Evolutionary conservation across 768 basidiomycete species (phyloP).

Genomic region (Hydnum rufescens): DNA sequence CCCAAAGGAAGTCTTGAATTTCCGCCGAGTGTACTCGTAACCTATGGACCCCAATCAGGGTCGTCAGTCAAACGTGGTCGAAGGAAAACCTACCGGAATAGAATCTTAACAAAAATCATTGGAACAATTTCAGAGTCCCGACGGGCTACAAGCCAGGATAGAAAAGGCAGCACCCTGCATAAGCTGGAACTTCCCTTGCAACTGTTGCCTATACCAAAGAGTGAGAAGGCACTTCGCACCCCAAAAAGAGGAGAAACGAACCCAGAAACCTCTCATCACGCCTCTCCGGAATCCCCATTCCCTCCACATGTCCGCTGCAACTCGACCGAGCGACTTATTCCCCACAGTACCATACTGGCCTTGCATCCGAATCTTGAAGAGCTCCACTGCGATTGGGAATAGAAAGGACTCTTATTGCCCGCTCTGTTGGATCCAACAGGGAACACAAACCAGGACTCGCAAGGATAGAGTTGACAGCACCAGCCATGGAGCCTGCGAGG

Average conservation of each 20-base stretch:
- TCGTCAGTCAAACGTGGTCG: conserved; percentile 4
- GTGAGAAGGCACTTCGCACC: background rate
- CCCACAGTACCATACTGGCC: conserved; percentile 70
- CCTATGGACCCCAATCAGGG: conserved; percentile 31
- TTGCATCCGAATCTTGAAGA: conserved; percentile 98
- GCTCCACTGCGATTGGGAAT: conserved; percentile 41
- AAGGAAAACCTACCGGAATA: conserved; percentile 34
- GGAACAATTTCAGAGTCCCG: background rate
- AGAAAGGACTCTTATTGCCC: background rate
- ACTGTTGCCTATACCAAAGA: conserved; percentile 48
- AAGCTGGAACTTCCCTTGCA: conserved; percentile 85
- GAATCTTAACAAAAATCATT: conserved; percentile 27
- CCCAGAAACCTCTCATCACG: conserved; percentile 96
- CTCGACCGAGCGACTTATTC: conserved; percentile 55
- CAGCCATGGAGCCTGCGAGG: conserved; percentile 78
- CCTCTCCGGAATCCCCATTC: conserved; percentile 75
- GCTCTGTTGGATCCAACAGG: background rate
- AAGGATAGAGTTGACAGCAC: conserved; percentile 72
- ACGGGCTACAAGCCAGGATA: background rate
- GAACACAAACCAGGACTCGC: conserved; percentile 56
- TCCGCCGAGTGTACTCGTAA: conserved; percentile 77
- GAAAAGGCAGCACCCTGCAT: conserved; percentile 51
- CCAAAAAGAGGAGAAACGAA: conserved; percentile 17
- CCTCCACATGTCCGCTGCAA: conserved; percentile 67
- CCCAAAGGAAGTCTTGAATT: conserved; percentile 44